Evolutionary conservation across 306 rosid genomes (phyloP).

Genomic region (Fagus crenata): DNA sequence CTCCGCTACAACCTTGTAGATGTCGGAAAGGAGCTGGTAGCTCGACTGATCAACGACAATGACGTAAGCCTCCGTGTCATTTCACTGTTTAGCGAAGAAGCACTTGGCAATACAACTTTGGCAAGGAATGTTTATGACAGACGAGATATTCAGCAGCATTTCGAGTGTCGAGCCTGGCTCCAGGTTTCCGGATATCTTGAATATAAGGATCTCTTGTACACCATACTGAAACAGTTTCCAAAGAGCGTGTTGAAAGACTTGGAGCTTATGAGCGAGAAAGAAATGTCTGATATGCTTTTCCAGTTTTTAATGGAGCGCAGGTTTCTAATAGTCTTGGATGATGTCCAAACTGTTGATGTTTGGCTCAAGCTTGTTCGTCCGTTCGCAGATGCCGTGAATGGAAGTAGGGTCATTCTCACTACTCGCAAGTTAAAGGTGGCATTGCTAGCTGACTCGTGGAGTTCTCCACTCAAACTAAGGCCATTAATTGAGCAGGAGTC

Average conservation of each 20-base stretch:
- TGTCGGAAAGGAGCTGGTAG: neutral
- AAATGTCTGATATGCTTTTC: neutral
- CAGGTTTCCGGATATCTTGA: no score
- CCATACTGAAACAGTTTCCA: no score
- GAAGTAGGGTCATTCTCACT: conserved; percentile 2
- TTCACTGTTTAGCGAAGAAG: no score
- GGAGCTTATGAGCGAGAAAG: neutral
- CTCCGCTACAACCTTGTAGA: neutral
- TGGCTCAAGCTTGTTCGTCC: neutral
- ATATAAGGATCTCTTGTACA: no score
- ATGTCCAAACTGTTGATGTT: neutral
- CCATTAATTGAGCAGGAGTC: no score
- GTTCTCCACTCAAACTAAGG: no score
- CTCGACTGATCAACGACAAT: no score
- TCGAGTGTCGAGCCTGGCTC: neutral
- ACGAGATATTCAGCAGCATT: neutral
- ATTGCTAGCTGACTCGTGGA: neutral
- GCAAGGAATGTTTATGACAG: neutral
- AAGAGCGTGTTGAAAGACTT: no score
- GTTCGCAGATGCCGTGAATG: neutral
- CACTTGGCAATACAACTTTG: neutral
- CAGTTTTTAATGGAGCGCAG: neutral
- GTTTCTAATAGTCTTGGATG: neutral
- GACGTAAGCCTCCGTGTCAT: no score
- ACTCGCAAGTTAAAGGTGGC: neutral